Percentiles rank a stretch among this genome's conserved stretches.
phyloP scores from a whole-genome alignment of 1,284 basidiomycete genomes.

The Schizopora paradoxa region DNA sequence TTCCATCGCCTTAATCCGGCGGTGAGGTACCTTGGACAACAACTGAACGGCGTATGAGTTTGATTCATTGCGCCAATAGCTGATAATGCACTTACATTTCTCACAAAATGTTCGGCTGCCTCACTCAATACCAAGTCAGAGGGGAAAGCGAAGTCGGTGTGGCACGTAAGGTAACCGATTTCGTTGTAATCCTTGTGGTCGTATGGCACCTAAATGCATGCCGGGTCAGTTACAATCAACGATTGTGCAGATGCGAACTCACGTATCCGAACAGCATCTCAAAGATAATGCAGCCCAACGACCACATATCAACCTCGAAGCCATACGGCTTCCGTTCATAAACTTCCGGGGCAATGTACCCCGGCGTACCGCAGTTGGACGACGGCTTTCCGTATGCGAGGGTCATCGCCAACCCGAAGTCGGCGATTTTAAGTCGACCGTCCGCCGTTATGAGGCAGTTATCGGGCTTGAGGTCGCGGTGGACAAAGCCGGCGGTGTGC shows the following conservation, averaged over 20 bases:
- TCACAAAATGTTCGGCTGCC: too few relatives aligned
- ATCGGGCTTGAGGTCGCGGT: constrained; percentile 63
- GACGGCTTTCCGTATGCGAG: constrained; percentile 13
- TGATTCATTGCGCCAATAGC: too few relatives aligned
- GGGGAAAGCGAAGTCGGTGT: too few relatives aligned
- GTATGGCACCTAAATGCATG: too few relatives aligned
- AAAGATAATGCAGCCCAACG: constrained; percentile 57
- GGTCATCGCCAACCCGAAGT: constrained; percentile 56
- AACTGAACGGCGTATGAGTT: too few relatives aligned
- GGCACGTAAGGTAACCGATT: too few relatives aligned
- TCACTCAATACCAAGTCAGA: too few relatives aligned
- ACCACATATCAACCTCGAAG: constrained; percentile 55
- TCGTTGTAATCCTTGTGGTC: too few relatives aligned
- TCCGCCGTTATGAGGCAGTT: constrained; percentile 51
- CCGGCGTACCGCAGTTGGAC: constrained; percentile 30
- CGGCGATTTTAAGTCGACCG: constrained; percentile 52
- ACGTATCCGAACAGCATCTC: constrained; percentile 47
- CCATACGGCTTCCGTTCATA: constrained; percentile 38
- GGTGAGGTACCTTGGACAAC: too few relatives aligned
- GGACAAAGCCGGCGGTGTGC: constrained; percentile 64
- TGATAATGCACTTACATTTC: too few relatives aligned
- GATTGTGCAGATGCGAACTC: constrained; percentile 4
- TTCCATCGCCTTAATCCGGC: too few relatives aligned
- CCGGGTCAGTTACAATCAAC: too few relatives aligned
- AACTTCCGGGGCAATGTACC: constrained; percentile 63